Base-by-base conservation (phyloP, 805 yeast species). In the Candida sithepensis region DNA sequence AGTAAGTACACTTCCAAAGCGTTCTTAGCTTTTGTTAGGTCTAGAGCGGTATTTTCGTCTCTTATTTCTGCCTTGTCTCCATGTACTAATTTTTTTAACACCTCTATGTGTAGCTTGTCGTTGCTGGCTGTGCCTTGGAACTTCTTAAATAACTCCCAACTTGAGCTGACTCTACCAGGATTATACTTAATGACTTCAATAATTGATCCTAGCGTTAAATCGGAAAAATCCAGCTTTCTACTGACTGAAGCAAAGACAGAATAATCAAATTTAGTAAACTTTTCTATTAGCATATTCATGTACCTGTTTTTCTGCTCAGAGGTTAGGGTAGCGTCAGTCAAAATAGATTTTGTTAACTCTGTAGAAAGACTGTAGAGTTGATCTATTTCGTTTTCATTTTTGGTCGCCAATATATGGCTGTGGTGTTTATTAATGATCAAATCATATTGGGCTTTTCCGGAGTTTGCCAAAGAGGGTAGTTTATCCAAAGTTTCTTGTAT, bases 111-210 rank as follows among this genome's bases (percentile, higher is more conserved):
- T 18, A 49, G 18, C 13, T 38, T 32, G 36, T 57, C 58, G 9
- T 43, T 45, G 5, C 41, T 18, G 6, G 41, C 30, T 4, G 23
- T 10, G 14, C 36, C 38, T 14, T 32, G 23, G 14, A 22, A 47
- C 14, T 50, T 45, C 9, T 56, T 46, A 41, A 46, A 67, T 13
- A 68, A 30, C 43, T 66, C 70, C 61, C 63, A 68, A 38, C 64
- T 60, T 12, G 68, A 54, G 32, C 51, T 52, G 16, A 67, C 69
- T 47, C 73, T 57, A 9, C 71, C 72, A 0, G 73, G 71, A 50
- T 69, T 68, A 33, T 63, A 52, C 48, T 55, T 57, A n/a, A 68
- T 54, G 2, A 65, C 40, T 39, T 66, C 61, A 18, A 50, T 41
- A 9, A 60, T 43, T 0, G 70, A 50, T 7, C 36, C 45, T 12